Conservation (phyloP, 2,329 filamentous ascomycete species). For the Stylonectria norvegica region DNA sequence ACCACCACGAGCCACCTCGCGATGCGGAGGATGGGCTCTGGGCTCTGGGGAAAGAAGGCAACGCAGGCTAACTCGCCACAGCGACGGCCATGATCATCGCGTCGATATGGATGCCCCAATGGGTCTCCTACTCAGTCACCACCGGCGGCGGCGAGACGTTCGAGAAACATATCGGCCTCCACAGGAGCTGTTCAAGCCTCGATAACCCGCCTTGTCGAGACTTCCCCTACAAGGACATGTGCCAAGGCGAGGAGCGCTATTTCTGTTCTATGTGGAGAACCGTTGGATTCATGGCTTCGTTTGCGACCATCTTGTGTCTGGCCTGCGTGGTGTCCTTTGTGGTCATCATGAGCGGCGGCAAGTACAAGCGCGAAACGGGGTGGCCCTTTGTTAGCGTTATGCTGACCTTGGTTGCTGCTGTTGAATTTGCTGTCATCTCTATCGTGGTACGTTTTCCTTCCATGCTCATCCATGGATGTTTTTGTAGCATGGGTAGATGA, state of each 20-base stretch:
- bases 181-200: slow-evolving; percentile 73
- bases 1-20: not conserved
- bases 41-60: not conserved
- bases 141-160: slow-evolving; percentile 45
- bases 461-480: not conserved
- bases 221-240: slow-evolving; percentile 34
- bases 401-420: slow-evolving; percentile 60
- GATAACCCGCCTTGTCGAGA: slow-evolving; percentile 56
- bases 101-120: slow-evolving; percentile 66
- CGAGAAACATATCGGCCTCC: slow-evolving; percentile 69
- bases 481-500: not conserved
- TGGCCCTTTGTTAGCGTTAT: slow-evolving; percentile 74
- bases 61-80: slow-evolving; percentile 37
- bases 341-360: slow-evolving; percentile 74
- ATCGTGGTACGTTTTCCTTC: slow-evolving; percentile 65
- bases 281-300: slow-evolving; percentile 82
- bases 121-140: slow-evolving; percentile 63
- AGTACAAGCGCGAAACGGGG: slow-evolving; percentile 73
- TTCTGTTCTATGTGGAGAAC: slow-evolving; percentile 94
- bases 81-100: slow-evolving; percentile 69
- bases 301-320: slow-evolving; percentile 77
- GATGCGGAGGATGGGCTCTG: not conserved
- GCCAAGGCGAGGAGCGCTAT: slow-evolving; percentile 50
- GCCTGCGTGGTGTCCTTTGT: slow-evolving; percentile 76
- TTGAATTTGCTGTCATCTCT: slow-evolving; percentile 73